Conservation (phyloP, 2,329 filamentous ascomycete species). For the Nemania sp. region DNA sequence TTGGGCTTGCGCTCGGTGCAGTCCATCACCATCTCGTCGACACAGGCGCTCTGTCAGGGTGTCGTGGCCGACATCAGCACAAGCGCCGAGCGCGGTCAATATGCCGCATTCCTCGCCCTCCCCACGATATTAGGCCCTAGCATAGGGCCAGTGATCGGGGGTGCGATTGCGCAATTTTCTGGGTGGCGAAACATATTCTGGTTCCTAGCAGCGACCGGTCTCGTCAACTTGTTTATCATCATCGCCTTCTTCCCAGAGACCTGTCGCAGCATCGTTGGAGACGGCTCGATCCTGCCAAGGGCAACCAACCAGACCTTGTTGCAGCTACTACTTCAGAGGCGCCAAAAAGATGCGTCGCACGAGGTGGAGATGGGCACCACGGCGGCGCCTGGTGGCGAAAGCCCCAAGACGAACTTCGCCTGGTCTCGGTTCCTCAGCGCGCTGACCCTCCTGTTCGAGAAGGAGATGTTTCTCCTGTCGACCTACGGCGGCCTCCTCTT, state of each 20-base stretch:
- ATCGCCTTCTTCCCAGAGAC: conserved; percentile 31
- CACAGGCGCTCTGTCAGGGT: conserved; percentile 53
- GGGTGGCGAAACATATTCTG: conserved; percentile 38
- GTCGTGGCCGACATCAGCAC: conserved; percentile 62
- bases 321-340: conserved; percentile 15
- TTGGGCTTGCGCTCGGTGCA: conserved; percentile 54
- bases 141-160: conserved; percentile 37
- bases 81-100: conserved; percentile 56
- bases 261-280: conserved; percentile 30
- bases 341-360: conserved; percentile 1
- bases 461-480: conserved; percentile 58
- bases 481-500: conserved; percentile 58
- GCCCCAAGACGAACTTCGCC: conserved; percentile 26
- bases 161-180: conserved; percentile 25
- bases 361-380: neutral
- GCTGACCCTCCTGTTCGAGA: conserved; percentile 58
- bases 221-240: conserved; percentile 22
- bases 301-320: conserved; percentile 19
- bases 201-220: conserved; percentile 34
- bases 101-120: conserved; percentile 52
- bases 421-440: conserved; percentile 50
- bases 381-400: neutral
- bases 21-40: conserved; percentile 55
- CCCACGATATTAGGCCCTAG: conserved; percentile 47
- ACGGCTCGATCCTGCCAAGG: conserved; percentile 25